These are phyloP conservation scores for Aspergillus latus DNA, from an alignment of 2,329 filamentous ascomycete species.

Conservation along the genomic window DNA sequence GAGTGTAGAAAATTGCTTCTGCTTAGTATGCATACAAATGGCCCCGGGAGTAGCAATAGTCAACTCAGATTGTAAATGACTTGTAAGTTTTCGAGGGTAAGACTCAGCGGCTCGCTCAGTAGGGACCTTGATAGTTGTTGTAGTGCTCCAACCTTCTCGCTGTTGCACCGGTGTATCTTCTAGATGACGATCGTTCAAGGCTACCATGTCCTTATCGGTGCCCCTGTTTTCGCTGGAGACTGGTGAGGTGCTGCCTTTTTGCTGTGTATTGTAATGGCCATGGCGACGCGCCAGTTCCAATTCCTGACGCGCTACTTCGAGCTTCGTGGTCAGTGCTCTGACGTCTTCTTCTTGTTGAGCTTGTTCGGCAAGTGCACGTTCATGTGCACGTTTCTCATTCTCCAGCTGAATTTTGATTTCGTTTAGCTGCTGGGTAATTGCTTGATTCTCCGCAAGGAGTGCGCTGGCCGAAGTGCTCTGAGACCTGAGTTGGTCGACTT, in stretches of 20 bases:
- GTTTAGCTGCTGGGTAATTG: slow-evolving; percentile 74
- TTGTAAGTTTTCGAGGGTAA: slow-evolving; percentile 28
- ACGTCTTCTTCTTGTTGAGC: slow-evolving; percentile 42
- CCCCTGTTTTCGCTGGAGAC: slow-evolving; percentile 72
- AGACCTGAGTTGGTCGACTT: slow-evolving; percentile 61
- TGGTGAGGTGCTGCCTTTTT: slow-evolving; percentile 59
- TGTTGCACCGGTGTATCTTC: slow-evolving; percentile 54
- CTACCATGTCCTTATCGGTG: slow-evolving; percentile 67
- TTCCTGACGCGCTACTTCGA: slow-evolving; percentile 52
- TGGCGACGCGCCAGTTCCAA: slow-evolving; percentile 38
- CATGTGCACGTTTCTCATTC: slow-evolving; percentile 71
- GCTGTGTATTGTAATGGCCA: slow-evolving; percentile 38
- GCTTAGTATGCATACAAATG: slow-evolving; percentile 54
- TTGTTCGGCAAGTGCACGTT: slow-evolving; percentile 52
- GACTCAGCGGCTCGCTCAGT: slow-evolving; percentile 45
- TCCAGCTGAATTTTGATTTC: slow-evolving; percentile 78
- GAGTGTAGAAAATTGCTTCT: slow-evolving; percentile 57
- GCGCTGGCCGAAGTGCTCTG: slow-evolving; percentile 64
- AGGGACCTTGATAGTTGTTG: slow-evolving; percentile 26
- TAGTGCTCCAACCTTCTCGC: slow-evolving; percentile 35
- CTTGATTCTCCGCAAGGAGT: slow-evolving; percentile 73
- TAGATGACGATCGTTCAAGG: slow-evolving; percentile 71
- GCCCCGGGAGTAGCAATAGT: slow-evolving; percentile 55
- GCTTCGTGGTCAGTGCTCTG: slow-evolving; percentile 40
- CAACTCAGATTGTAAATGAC: slow-evolving; percentile 44